Evolutionary conservation across 352 stramenopile genomes (phyloP), one percentile per base, ranked within the genome.

Genomic region (Pythium dissotocum): DNA sequence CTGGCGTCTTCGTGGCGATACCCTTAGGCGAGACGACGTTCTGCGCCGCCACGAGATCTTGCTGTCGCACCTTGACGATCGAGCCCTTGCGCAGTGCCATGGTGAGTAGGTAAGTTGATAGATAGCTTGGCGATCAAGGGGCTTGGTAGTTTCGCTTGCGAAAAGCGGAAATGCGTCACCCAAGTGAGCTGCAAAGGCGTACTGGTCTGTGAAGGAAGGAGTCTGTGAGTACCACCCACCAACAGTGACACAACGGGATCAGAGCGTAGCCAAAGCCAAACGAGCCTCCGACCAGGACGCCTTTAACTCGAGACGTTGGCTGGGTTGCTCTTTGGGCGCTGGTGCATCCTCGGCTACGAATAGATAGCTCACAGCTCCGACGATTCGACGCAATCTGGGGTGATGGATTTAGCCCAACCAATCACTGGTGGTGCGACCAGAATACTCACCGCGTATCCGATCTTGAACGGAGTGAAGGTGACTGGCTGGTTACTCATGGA

Each of bases 21-120:
- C 83, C 83, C 61, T 94, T 92, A 8, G 86, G 86, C 4, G 86
- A 94, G n/a, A 83, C 76, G 44, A 94, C 83, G 76, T 92, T 90
- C 35, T 79, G 65, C 10, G 79, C 78, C 32, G 82, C 82, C 9
- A 73, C 78, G 57, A 65, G 57, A 36, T 91, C 83, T 44, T 90
- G 80, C 61, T 87, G 80, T 0, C 79, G 76, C 36, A 90, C 67
- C 63, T 89, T 90, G 61, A 71, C 61, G 49, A 85, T 70, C 30
- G 82, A 89, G 8, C 77, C 77, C 65, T 88, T 89, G 57, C 71
- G 68, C 3, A 76, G 51, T n/a, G 80, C 79, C 80, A 90, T 90
- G 9, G 49, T 38, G 24, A 56, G 36, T 33, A 36, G 49, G 24
- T 33, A 38, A 6, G 46, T 16, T 30, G 46, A 9, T 53, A 53